Evolutionary conservation across 805 yeast genomes (phyloP).

Genomic region (Yamadazyma endophytica): DNA sequence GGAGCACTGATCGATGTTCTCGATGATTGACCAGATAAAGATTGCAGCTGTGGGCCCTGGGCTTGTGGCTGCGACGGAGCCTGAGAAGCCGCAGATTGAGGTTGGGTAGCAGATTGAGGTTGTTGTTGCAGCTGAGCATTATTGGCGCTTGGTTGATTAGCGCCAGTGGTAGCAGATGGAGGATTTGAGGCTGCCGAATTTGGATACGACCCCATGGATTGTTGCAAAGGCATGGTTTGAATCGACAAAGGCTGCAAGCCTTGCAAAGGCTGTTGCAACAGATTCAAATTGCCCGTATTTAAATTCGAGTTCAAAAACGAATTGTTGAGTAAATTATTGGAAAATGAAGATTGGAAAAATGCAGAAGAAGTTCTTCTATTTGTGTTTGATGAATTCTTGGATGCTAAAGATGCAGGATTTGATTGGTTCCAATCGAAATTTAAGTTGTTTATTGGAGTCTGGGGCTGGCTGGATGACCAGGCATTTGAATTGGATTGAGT

Average conservation of each 20-base stretch:
- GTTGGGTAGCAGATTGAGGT: conserved; percentile 1
- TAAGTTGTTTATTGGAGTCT: conserved; percentile 11
- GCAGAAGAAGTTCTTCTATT: conserved; percentile 54
- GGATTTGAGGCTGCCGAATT: neutral
- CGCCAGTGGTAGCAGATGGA: neutral
- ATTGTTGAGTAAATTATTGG: conserved; percentile 12
- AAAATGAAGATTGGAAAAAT: conserved; percentile 33
- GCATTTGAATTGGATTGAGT: neutral
- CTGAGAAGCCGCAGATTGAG: conserved; percentile 5
- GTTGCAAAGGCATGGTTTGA: too few relatives aligned
- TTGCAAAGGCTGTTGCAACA: conserved; percentile 2
- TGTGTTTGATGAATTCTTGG: conserved; percentile 17
- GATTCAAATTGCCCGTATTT: too few relatives aligned
- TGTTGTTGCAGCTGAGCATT: too few relatives aligned
- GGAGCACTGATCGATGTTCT: conserved; percentile 3
- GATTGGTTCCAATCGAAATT: conserved; percentile 13
- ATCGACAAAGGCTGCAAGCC: too few relatives aligned
- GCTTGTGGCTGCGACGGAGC: conserved; percentile 2
- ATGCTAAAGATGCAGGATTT: conserved; percentile 18
- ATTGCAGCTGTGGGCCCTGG: conserved; percentile 7
- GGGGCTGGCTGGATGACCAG: conserved; percentile 10
- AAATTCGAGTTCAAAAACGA: conserved; percentile 10
- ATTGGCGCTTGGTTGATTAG: conserved; percentile 1
- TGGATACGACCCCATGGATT: neutral
- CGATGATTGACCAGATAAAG: conserved; percentile 1